These are phyloP conservation scores for Vitis hybrid DNA, from an alignment of 177 flowering plant species.

Conservation along the genomic window DNA sequence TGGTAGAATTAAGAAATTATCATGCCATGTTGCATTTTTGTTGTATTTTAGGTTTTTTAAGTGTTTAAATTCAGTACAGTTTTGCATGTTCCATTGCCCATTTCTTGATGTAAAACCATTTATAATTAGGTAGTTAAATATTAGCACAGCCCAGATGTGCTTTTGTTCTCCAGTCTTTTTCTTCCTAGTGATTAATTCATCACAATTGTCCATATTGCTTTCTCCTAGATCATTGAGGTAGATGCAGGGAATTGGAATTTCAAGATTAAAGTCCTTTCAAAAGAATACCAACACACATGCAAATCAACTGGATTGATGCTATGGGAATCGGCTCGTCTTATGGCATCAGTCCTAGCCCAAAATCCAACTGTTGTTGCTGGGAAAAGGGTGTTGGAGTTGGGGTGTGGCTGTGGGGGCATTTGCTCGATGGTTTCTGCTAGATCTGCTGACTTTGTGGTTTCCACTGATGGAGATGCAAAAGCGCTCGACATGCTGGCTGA, in stretches of 20 bases:
- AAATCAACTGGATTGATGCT: slow-evolving; percentile 95
- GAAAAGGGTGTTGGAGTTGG: slow-evolving; percentile 79
- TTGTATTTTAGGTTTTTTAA: not conserved
- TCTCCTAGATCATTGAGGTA: slow-evolving; percentile 49
- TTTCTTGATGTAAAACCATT: no score
- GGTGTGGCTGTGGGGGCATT: slow-evolving; percentile 81
- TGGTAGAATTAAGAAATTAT: not conserved
- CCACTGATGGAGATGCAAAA: slow-evolving; percentile 76
- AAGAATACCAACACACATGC: slow-evolving; percentile 92
- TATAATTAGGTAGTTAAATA: no score
- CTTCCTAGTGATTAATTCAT: no score
- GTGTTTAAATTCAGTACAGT: not conserved
- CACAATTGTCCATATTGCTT: not conserved
- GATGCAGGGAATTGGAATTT: slow-evolving; percentile 38
- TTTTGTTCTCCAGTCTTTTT: no score
- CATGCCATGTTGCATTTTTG: not conserved
- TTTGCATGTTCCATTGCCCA: no score
- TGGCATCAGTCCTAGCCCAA: slow-evolving; percentile 68
- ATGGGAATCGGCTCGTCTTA: slow-evolving; percentile 92
- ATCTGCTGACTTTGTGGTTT: slow-evolving; percentile 72
- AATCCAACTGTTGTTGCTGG: slow-evolving; percentile 69
- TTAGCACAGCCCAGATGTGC: no score
- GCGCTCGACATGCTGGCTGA: slow-evolving; percentile 60
- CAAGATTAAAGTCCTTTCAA: slow-evolving; percentile 63
- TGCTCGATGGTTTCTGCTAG: slow-evolving; percentile 81